Evolutionary conservation across 805 yeast genomes (phyloP).

Genomic region (Scheffersomyces coipomensis): DNA sequence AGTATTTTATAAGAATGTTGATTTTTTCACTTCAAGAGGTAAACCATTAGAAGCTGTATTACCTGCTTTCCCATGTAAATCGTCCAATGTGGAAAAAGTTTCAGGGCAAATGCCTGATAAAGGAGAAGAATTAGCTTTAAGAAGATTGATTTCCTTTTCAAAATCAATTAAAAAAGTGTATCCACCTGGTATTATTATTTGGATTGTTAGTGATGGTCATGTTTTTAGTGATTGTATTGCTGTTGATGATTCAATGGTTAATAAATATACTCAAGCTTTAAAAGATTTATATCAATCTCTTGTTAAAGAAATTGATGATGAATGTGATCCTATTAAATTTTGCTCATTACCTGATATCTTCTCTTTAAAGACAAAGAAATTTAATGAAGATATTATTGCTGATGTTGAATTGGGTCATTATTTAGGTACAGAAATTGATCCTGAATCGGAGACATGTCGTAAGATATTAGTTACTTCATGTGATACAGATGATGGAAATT

Average conservation of each 20-base stretch:
- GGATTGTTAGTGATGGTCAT: conserved; percentile 64
- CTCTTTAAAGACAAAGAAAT: conserved; percentile 13
- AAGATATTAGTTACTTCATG: conserved; percentile 35
- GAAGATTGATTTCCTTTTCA: conserved; percentile 29
- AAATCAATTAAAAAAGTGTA: conserved; percentile 33
- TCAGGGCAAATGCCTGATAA: conserved; percentile 49
- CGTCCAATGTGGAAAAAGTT: conserved; percentile 56
- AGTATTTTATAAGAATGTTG: conserved; percentile 40
- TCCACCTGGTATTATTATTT: conserved; percentile 54
- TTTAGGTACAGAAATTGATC: conserved; percentile 31
- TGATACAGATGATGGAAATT: conserved; percentile 36
- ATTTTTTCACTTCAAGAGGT: conserved; percentile 49
- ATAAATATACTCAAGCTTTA: conserved; percentile 44
- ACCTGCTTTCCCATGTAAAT: conserved; percentile 67
- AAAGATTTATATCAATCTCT: conserved; percentile 40
- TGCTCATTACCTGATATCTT: conserved; percentile 36
- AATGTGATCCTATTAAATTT: conserved; percentile 23
- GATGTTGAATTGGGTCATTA: conserved; percentile 26
- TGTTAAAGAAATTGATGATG: conserved; percentile 22
- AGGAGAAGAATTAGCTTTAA: conserved; percentile 43
- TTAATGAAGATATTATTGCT: conserved; percentile 14
- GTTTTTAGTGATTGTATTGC: conserved; percentile 65
- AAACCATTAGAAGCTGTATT: conserved; percentile 52
- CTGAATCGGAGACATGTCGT: conserved; percentile 32
- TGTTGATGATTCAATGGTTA: conserved; percentile 56